Percentiles rank a stretch among this genome's conserved stretches.
phyloP scores from a whole-genome alignment of 1,284 basidiomycete genomes.

The Waitea zeae region DNA sequence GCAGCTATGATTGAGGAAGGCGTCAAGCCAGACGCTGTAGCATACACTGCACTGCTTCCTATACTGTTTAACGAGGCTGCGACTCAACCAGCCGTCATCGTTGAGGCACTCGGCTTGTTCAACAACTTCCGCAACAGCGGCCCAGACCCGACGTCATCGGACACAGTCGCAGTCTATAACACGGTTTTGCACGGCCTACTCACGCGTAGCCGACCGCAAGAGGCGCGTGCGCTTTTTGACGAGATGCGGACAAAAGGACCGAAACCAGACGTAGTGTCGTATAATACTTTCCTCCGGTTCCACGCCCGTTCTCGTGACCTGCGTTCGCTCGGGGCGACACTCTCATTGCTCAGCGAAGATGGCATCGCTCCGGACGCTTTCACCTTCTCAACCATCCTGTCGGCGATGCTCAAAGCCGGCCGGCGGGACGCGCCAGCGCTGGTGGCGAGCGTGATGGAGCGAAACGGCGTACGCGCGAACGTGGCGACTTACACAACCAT shows the following conservation, averaged over 20 bases:
- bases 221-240: slow-evolving; percentile 28
- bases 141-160: slow-evolving; percentile 4
- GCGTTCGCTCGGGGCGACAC: slow-evolving; percentile 29
- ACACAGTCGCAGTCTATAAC: slow-evolving; percentile 34
- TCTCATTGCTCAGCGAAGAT: slow-evolving; percentile 35
- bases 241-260: slow-evolving; percentile 33
- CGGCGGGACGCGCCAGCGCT: slow-evolving; percentile 44
- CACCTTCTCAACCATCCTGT: slow-evolving; percentile 68
- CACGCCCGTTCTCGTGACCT: slow-evolving; percentile 45
- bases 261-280: slow-evolving; percentile 51
- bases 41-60: slow-evolving; percentile 45
- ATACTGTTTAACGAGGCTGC: slow-evolving; percentile 30
- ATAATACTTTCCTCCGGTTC: slow-evolving; percentile 62
- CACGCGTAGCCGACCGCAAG: slow-evolving; percentile 13
- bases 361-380: slow-evolving; percentile 53
- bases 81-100: slow-evolving; percentile 10
- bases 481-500: slow-evolving; percentile 59
- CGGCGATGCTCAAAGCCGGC: slow-evolving; percentile 51
- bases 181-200: slow-evolving; percentile 48
- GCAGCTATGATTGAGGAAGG: slow-evolving; percentile 32
- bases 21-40: slow-evolving; percentile 31
- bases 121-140: slow-evolving; percentile 21
- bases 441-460: slow-evolving; percentile 52
- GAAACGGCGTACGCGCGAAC: slow-evolving; percentile 56
- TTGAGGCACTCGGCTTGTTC: slow-evolving; percentile 31